A percentile compares a stretch with the other conserved stretches of the same genome.
These are phyloP conservation scores for Apium graveolens DNA, from an alignment of 129 eudicot genomes.

Conservation along the genomic window DNA sequence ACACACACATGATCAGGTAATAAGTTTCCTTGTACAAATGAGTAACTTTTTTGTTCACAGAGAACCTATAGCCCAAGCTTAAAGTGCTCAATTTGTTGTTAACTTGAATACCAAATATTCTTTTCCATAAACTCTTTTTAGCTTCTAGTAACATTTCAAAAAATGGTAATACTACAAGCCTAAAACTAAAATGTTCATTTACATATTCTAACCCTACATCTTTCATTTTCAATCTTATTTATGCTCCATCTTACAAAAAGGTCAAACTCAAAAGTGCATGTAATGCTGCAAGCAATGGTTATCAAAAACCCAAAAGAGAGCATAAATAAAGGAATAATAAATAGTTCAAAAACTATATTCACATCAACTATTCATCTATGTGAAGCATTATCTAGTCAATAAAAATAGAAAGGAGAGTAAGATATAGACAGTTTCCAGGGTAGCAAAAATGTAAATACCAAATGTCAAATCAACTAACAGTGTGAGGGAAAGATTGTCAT, in stretches of 20 bases:
- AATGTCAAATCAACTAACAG: slow-evolving; percentile 7
- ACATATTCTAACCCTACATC: slow-evolving; percentile 18
- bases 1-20: neutral
- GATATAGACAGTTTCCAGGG: slow-evolving; percentile 2
- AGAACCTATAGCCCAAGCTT: slow-evolving; percentile 17
- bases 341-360: neutral
- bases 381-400: slow-evolving; percentile 2
- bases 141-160: slow-evolving; percentile 11
- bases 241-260: neutral
- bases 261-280: slow-evolving; percentile 2
- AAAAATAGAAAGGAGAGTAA: slow-evolving; percentile 11
- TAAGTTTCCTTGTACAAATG: slow-evolving; percentile 33
- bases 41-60: slow-evolving; percentile 35
- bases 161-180: slow-evolving; percentile 3
- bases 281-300: slow-evolving; percentile 29
- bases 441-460: neutral
- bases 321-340: slow-evolving; percentile 13
- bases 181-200: slow-evolving; percentile 13
- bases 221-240: slow-evolving; percentile 17
- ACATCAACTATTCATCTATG: slow-evolving; percentile 1
- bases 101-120: slow-evolving; percentile 38
- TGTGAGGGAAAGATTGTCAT: slow-evolving; percentile 7
- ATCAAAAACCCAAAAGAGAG: slow-evolving; percentile 24
- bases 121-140: slow-evolving; percentile 31
- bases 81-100: neutral